A percentile compares a stretch with the other conserved stretches of the same genome.
phyloP scores from a whole-genome alignment of 2,329 filamentous ascomycete genomes.

The Phyllosticta citribraziliensis region DNA sequence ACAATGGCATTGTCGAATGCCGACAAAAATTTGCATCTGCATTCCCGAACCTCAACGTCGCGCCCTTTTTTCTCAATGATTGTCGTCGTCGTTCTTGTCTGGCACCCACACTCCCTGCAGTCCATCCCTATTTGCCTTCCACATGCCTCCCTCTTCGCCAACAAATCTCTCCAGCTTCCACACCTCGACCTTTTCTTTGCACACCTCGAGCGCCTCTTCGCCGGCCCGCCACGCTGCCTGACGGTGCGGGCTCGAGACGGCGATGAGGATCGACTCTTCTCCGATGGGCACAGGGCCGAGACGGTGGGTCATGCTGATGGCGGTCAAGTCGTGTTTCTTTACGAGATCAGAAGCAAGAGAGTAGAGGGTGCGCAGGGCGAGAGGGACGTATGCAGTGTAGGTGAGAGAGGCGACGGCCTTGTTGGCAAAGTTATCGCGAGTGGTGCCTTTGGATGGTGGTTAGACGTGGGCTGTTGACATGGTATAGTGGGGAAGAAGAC shows the following conservation, averaged over 20 bases:
- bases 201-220: slow-evolving; percentile 79
- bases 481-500: not conserved
- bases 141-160: slow-evolving; percentile 62
- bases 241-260: slow-evolving; percentile 73
- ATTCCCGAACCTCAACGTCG: not conserved
- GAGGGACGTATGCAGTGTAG: slow-evolving; percentile 64
- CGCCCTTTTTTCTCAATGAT: not conserved
- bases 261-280: slow-evolving; percentile 90
- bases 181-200: slow-evolving; percentile 81
- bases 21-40: not conserved
- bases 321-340: slow-evolving; percentile 55
- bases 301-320: slow-evolving; percentile 73
- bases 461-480: not conserved
- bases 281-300: slow-evolving; percentile 77
- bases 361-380: slow-evolving; percentile 60
- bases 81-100: slow-evolving; percentile 15
- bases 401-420: slow-evolving; percentile 64
- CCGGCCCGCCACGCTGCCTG: slow-evolving; percentile 78
- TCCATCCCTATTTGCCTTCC: slow-evolving; percentile 81
- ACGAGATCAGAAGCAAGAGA: slow-evolving; percentile 50
- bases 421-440: slow-evolving; percentile 61
- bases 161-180: slow-evolving; percentile 91
- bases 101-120: slow-evolving; percentile 42
- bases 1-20: not conserved
- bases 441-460: slow-evolving; percentile 48